Percentiles rank a stretch among this genome's conserved stretches.
Evolutionary conservation across 495 filamentous ascomycete genomes (phyloP).

Genomic region (Hypoxylon trugodes): DNA sequence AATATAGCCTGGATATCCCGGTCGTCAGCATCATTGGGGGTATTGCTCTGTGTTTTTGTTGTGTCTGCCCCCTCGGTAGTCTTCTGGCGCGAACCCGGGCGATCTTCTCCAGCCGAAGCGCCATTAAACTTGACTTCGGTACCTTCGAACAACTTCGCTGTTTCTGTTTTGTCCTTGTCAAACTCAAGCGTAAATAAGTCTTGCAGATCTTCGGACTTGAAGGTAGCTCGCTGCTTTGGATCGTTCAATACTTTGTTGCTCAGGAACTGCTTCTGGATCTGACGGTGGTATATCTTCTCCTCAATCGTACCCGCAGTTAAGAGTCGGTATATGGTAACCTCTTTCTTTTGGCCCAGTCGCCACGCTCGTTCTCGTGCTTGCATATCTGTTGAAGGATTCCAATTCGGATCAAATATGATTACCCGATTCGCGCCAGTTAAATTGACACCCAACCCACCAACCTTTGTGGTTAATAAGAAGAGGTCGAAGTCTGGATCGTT

Average conservation of each 20-base stretch:
- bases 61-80: background rate
- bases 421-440: conserved; percentile 94
- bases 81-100: conserved; percentile 32
- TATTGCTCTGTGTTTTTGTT: conserved; percentile 36
- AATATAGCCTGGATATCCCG: conserved; percentile 45
- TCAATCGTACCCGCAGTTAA: conserved; percentile 98
- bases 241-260: conserved; percentile 94
- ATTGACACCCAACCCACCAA: conserved; percentile 93
- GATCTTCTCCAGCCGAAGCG: conserved; percentile 47
- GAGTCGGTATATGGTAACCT: conserved; percentile 92
- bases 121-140: conserved; percentile 73
- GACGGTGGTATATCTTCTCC: conserved; percentile 98
- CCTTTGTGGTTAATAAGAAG: conserved; percentile 93
- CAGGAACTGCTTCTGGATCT: conserved; percentile 96
- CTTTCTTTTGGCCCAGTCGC: conserved; percentile 91
- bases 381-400: conserved; percentile 94
- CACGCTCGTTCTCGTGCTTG: conserved; percentile 97
- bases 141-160: conserved; percentile 82
- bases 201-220: conserved; percentile 84
- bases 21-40: conserved; percentile 44
- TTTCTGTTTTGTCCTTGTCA: conserved; percentile 79
- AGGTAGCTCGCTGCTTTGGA: conserved; percentile 86
- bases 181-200: conserved; percentile 86
- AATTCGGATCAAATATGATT: conserved; percentile 97
- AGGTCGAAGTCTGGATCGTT: conserved; percentile 78